Conservation (phyloP, 768 basidiomycete species). For the Leccinum truebloodii region DNA sequence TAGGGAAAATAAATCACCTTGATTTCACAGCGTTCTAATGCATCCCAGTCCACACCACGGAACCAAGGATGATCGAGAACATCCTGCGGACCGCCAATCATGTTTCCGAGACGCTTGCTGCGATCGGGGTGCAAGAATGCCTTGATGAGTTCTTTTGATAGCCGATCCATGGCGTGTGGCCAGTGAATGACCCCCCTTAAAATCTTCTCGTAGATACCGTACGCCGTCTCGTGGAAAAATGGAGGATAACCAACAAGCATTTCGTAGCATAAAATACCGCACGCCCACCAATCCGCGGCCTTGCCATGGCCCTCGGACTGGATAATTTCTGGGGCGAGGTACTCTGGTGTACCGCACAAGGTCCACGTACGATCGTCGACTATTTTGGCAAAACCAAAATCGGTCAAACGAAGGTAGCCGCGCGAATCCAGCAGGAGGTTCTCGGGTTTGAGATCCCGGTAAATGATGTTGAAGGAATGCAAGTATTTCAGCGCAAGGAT, state of each 20-base stretch:
- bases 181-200: constrained; percentile 84
- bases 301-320: constrained; percentile 97
- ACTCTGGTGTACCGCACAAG: constrained; percentile 93
- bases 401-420: constrained; percentile 93
- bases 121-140: constrained; percentile 92
- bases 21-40: constrained; percentile 83
- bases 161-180: constrained; percentile 87
- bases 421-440: constrained; percentile 94
- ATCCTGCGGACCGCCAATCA: constrained; percentile 90
- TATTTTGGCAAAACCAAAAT: constrained; percentile 98
- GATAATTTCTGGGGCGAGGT: constrained; percentile 98
- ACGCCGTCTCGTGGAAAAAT: constrained; percentile 97
- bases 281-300: constrained; percentile 99
- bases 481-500: constrained; percentile 93
- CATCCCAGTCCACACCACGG: constrained; percentile 91
- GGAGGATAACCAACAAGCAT: constrained; percentile 99
- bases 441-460: constrained; percentile 98
- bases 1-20: constrained; percentile 50
- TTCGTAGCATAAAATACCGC: constrained; percentile 95
- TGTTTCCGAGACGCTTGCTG: constrained; percentile 87
- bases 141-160: constrained; percentile 86
- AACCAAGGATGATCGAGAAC: constrained; percentile 95
- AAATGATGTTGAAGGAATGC: constrained; percentile 96
- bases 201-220: constrained; percentile 98
- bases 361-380: constrained; percentile 99